These are phyloP conservation scores for Escovopsis weberi DNA, from an alignment of 2,329 filamentous ascomycete species.

Conservation along the genomic window DNA sequence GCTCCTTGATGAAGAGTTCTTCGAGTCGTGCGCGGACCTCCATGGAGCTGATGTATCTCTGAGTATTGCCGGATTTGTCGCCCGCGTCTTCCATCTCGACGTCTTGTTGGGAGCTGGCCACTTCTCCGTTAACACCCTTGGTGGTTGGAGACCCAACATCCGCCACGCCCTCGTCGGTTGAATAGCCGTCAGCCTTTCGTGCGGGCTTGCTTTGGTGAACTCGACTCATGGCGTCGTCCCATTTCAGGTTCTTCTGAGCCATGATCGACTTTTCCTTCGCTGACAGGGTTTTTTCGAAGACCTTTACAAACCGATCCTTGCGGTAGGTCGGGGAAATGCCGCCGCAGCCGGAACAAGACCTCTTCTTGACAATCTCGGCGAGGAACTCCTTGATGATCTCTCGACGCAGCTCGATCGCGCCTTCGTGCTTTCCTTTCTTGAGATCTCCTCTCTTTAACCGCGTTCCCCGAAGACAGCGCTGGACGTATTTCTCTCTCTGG, in stretches of 20 bases:
- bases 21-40: slow-evolving; percentile 70
- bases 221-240: slow-evolving; percentile 52
- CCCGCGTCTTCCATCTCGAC: slow-evolving; percentile 19
- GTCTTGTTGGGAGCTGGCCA: slow-evolving; percentile 27
- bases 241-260: slow-evolving; percentile 51
- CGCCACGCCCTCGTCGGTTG: slow-evolving; percentile 55
- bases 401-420: slow-evolving; percentile 62
- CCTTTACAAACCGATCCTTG: slow-evolving; percentile 84
- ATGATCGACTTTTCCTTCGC: slow-evolving; percentile 66
- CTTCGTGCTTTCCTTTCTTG: slow-evolving; percentile 63
- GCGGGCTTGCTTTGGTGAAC: slow-evolving; percentile 20
- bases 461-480: slow-evolving; percentile 50
- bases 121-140: slow-evolving; percentile 26
- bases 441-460: slow-evolving; percentile 33
- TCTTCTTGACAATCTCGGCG: slow-evolving; percentile 51
- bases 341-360: slow-evolving; percentile 50
- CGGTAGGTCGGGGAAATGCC: slow-evolving; percentile 71
- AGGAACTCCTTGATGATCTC: slow-evolving; percentile 71
- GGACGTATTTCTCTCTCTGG: slow-evolving; percentile 53
- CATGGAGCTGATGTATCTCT: slow-evolving; percentile 67
- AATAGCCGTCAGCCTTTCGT: slow-evolving; percentile 26
- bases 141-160: slow-evolving; percentile 43
- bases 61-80: slow-evolving; percentile 19
- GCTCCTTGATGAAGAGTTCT: slow-evolving; percentile 75
- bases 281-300: slow-evolving; percentile 71